Conservation (phyloP, 192 early-diverging fungal species). For the Linnemannia zychae region DNA sequence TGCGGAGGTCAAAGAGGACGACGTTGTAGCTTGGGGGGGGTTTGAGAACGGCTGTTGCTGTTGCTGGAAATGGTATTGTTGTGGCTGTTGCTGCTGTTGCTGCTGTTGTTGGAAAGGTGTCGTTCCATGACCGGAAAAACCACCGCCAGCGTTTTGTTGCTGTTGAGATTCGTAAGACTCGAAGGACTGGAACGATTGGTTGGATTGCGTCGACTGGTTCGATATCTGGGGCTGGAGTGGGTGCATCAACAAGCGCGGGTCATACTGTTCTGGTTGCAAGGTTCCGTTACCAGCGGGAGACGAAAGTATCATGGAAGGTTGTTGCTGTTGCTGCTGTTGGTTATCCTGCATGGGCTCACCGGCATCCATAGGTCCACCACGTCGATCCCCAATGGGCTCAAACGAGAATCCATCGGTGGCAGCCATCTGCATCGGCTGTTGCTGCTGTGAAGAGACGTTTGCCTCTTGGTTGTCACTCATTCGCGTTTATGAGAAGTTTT, state of each 20-base stretch:
- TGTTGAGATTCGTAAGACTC: neutral
- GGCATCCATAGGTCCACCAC: slow-evolving; percentile 2
- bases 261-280: slow-evolving; percentile 3
- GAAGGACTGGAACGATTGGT: neutral
- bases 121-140: neutral
- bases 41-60: neutral
- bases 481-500: neutral
- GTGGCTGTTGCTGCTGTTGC: neutral
- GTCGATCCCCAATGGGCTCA: neutral
- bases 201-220: neutral
- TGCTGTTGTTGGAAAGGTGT: neutral
- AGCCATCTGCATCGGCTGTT: neutral
- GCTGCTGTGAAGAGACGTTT: neutral
- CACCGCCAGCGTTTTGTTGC: neutral
- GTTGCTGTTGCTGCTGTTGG: neutral
- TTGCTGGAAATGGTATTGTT: neutral
- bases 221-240: slow-evolving; percentile 12
- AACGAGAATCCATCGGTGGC: neutral
- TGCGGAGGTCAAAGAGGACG: slow-evolving; percentile 8
- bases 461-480: neutral
- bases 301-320: neutral
- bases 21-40: neutral
- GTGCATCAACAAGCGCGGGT: slow-evolving; percentile 14
- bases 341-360: slow-evolving; percentile 4
- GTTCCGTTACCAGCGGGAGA: neutral